Evolutionary conservation across 1,284 basidiomycete genomes (phyloP).

Genomic region (Tetrapyrgos nigripes): DNA sequence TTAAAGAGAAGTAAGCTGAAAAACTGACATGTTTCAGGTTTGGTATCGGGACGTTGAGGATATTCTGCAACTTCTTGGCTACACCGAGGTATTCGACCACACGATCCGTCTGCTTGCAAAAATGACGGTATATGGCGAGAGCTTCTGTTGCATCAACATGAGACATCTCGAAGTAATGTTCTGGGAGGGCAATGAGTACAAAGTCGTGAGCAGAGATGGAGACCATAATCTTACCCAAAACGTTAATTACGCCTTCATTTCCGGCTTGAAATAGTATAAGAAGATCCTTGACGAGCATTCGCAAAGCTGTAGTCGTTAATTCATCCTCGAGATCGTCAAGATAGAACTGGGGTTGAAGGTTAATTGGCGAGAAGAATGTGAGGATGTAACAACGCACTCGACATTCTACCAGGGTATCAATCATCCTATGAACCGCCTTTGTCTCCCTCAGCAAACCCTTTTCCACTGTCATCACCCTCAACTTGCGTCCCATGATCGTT

Average conservation of each 20-base stretch:
- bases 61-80: constrained; percentile 90
- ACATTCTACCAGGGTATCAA: constrained; percentile 88
- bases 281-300: constrained; percentile 97
- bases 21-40: constrained; percentile 87
- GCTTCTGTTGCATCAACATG: constrained; percentile 89
- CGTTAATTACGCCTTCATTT: constrained; percentile 98
- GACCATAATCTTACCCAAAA: constrained; percentile 69
- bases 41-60: constrained; percentile 93
- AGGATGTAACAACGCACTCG: constrained; percentile 58
- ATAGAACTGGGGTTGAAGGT: constrained; percentile 74
- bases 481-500: constrained; percentile 81
- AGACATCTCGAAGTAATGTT: constrained; percentile 99
- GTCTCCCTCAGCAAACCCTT: constrained; percentile 95
- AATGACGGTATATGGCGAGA: constrained; percentile 90
- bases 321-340: constrained; percentile 93
- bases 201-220: not conserved
- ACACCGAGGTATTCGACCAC: constrained; percentile 96
- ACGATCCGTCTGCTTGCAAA: constrained; percentile 93
- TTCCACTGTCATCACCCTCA: constrained; percentile 93
- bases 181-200: constrained; percentile 45
- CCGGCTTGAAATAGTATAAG: constrained; percentile 95
- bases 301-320: constrained; percentile 86
- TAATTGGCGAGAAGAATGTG: constrained; percentile 2
- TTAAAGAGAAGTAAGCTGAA: not conserved
- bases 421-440: constrained; percentile 87